Percentiles rank a stretch among this genome's conserved stretches.
These are phyloP conservation scores for Candida anglica DNA, from an alignment of 805 yeast genomes.

Conservation along the genomic window DNA sequence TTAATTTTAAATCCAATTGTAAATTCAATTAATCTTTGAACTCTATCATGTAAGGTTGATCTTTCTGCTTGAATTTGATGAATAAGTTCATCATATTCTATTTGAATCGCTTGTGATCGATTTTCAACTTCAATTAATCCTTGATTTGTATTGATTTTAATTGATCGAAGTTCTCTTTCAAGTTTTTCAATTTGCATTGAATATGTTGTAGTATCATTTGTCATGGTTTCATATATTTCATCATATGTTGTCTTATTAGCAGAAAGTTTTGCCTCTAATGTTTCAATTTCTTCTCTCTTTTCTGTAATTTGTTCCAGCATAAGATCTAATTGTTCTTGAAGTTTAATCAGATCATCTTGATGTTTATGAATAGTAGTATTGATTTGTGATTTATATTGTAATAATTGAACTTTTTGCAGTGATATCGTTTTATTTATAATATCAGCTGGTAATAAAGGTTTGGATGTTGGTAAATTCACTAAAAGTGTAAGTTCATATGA, in stretches of 20 bases:
- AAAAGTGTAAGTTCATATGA: conserved; percentile 36
- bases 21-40: conserved; percentile 55
- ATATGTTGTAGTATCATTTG: conserved; percentile 47
- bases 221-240: conserved; percentile 51
- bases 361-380: conserved; percentile 41
- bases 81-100: conserved; percentile 48
- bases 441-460: conserved; percentile 20
- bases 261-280: conserved; percentile 52
- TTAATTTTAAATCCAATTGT: conserved; percentile 63
- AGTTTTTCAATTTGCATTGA: conserved; percentile 64
- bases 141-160: conserved; percentile 46
- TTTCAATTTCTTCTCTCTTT: conserved; percentile 53
- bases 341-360: conserved; percentile 54
- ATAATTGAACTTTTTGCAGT: conserved; percentile 31
- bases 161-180: conserved; percentile 51
- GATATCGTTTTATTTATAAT: conserved; percentile 41
- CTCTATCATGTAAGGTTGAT: conserved; percentile 46
- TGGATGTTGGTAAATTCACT: conserved; percentile 6
- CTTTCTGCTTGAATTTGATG: conserved; percentile 46
- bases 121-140: conserved; percentile 45
- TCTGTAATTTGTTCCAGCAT: conserved; percentile 53
- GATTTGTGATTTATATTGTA: conserved; percentile 28
- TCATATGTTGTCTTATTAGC: conserved; percentile 52
- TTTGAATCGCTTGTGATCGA: conserved; percentile 45
- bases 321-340: conserved; percentile 58